Conservation (phyloP, 192 early-diverging fungal genomes). For the Rhizoclosmatium sp. region DNA sequence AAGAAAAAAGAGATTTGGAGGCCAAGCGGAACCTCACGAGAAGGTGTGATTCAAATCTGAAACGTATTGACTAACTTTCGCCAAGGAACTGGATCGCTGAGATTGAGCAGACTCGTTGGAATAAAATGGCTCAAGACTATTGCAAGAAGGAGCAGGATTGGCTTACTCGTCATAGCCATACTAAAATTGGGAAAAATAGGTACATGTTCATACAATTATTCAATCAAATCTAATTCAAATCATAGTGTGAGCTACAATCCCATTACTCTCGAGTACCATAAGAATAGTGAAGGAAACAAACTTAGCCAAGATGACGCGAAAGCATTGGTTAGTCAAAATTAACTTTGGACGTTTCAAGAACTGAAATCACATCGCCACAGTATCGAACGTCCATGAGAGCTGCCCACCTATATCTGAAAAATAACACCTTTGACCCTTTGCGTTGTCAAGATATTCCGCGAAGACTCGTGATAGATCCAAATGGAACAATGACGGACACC, state of each 20-base stretch:
- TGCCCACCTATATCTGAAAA: slow-evolving; percentile 48
- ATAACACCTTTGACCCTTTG: slow-evolving; percentile 59
- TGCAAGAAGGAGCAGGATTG: slow-evolving; percentile 26
- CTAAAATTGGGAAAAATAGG: slow-evolving; percentile 45
- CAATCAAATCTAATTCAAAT: neutral
- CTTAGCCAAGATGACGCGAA: slow-evolving; percentile 46
- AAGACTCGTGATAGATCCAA: slow-evolving; percentile 21
- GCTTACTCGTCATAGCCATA: slow-evolving; percentile 23
- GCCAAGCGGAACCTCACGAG: slow-evolving; percentile 30
- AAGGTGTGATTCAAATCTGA: slow-evolving; percentile 16
- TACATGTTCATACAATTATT: neutral
- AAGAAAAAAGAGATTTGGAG: slow-evolving; percentile 39
- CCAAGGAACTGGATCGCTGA: slow-evolving; percentile 40
- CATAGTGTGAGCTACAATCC: slow-evolving; percentile 55
- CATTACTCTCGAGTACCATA: slow-evolving; percentile 49
- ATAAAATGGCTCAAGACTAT: slow-evolving; percentile 38
- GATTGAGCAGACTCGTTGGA: slow-evolving; percentile 49
- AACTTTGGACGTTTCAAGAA: neutral
- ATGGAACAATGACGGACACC: neutral
- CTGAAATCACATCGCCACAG: slow-evolving; percentile 20
- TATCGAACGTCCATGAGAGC: slow-evolving; percentile 38
- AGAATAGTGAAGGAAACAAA: slow-evolving; percentile 36
- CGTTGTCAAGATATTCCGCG: slow-evolving; percentile 50
- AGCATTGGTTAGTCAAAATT: slow-evolving; percentile 37
- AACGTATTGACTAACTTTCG: neutral